phyloP scores from a whole-genome alignment of 1,284 basidiomycete genomes.

The Rhodotorula sp. region DNA sequence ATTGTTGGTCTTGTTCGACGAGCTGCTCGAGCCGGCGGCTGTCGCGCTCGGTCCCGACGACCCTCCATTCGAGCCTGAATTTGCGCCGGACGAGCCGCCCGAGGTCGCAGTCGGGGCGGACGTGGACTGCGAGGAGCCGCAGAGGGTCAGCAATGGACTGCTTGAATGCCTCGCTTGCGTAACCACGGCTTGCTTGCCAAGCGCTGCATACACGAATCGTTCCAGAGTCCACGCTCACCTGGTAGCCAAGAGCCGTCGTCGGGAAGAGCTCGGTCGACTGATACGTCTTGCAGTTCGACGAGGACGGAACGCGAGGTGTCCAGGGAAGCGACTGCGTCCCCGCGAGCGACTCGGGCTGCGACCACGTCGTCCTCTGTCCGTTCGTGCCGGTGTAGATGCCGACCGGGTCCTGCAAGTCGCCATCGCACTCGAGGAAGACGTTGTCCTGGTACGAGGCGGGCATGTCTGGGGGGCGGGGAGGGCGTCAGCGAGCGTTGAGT shows the following conservation, averaged over 20 bases:
- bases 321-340: conserved; percentile 62
- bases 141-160: background rate
- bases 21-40: background rate
- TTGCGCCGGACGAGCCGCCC: background rate
- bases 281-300: conserved; percentile 63
- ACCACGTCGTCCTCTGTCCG: conserved; percentile 26
- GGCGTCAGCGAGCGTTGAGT: background rate
- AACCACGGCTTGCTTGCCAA: no score
- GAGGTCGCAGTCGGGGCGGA: background rate
- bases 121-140: background rate
- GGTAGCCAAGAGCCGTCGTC: conserved; percentile 27
- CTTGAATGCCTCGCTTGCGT: no score
- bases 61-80: background rate
- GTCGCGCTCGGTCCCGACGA: background rate
- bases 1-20: background rate
- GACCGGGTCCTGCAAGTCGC: conserved; percentile 62
- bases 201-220: no score
- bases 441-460: conserved; percentile 60
- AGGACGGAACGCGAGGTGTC: conserved; percentile 59
- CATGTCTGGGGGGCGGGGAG: conserved; percentile 49
- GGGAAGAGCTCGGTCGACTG: conserved; percentile 59
- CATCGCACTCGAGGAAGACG: conserved; percentile 61
- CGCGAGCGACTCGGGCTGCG: conserved; percentile 58
- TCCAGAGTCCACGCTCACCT: background rate
- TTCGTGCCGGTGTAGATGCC: conserved; percentile 53